Conservation (phyloP, 345 rosid species). For the Ricinus communis region DNA sequence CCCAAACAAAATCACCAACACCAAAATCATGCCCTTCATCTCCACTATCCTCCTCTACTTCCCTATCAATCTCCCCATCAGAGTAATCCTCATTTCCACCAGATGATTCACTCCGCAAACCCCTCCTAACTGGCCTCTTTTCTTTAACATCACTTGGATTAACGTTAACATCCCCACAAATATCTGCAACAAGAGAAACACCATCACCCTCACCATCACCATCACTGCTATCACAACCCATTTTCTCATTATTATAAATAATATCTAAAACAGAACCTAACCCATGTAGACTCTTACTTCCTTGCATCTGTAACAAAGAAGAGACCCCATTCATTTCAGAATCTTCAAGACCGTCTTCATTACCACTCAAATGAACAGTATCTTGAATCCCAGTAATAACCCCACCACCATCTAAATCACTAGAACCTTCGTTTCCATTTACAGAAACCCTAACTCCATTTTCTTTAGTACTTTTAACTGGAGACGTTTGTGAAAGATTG, state of each 20-base stretch:
- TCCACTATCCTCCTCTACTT: conserved; percentile 27
- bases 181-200: conserved; percentile 21
- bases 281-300: conserved; percentile 27
- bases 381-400: conserved; percentile 3
- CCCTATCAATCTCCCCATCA: conserved; percentile 19
- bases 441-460: conserved; percentile 13
- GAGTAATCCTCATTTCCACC: conserved; percentile 18
- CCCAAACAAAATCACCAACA: conserved; percentile 94
- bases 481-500: background rate
- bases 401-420: conserved; percentile 14
- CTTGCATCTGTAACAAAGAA: conserved; percentile 59
- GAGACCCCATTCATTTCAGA: conserved; percentile 69
- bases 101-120: background rate
- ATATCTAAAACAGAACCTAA: conserved; percentile 38
- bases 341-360: conserved; percentile 46
- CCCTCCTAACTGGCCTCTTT: background rate
- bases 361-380: background rate
- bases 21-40: conserved; percentile 44
- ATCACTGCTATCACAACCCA: conserved; percentile 7
- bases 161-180: background rate
- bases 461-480: conserved; percentile 5
- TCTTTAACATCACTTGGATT: conserved; percentile 5
- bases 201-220: conserved; percentile 10
- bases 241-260: conserved; percentile 32
- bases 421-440: background rate